Evolutionary conservation across 106 monocot species (phyloP), one percentile per base, ranked within the genome.

Genomic region (Acorus calamus): DNA sequence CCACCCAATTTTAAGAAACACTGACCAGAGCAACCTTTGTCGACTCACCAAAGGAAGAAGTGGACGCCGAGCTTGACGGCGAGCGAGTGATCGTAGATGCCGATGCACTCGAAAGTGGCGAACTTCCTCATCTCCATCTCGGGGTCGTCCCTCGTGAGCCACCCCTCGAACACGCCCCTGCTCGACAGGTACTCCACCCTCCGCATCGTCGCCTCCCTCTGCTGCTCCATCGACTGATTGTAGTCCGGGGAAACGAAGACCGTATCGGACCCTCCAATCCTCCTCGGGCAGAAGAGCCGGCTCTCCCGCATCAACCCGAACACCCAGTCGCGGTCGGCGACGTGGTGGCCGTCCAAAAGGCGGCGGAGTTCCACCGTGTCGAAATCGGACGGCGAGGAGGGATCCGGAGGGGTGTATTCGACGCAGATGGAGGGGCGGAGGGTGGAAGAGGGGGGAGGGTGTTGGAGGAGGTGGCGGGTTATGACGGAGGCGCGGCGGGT

Each of bases 151-250:
- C 58, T 44, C 2, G 88, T 92, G 51, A 96, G 62, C 96, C 96
- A 96, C 1, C 90, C 90, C 7, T 83, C 61, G 66, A 85, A 96
- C 55, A 77, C 78, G 6, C 87, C 87, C 11, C 64, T 68, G 7
- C 46, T 55, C 53, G 14, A 9, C 56, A 96, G 63, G 69, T 74
- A 81, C 64, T 66, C 63, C 61, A 96, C 81, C 79, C 96, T 68
- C 62, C 74, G 56, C 84, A 96, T 78, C 56, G 96, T 91, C 52
- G 70, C 49, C 84, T 83, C 87, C 61, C 87, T 64, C 82, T 91
- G 96, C 57, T 87, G 78, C 78, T 96, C 96, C 90, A 83, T 96
- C 49, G 83, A 80, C 75, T 78, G 68, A 54, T 82, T 80, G 60
- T 90, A 90, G 68, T 94, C 90, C 7, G 94, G 89, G 55, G 64